phyloP scores from a whole-genome alignment of 495 filamentous ascomycete genomes.

The Podospora conica region DNA sequence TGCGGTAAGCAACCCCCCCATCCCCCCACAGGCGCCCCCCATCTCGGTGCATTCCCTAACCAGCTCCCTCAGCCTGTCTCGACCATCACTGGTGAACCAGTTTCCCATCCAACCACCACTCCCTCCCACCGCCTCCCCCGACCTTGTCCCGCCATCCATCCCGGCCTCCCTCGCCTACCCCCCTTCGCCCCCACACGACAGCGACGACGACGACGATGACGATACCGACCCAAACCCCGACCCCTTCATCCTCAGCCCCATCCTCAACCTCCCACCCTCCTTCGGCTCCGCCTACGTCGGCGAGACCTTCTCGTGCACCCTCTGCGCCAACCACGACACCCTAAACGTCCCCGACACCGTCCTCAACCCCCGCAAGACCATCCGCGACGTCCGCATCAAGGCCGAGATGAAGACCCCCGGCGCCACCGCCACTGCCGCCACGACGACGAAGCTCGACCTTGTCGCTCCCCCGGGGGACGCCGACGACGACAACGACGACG shows the following conservation, averaged over 20 bases:
- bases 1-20: conserved; percentile 42
- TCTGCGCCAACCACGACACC: conserved; percentile 86
- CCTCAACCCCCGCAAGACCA: conserved; percentile 38
- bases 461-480: not conserved
- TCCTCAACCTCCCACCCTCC: conserved; percentile 81
- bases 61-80: conserved; percentile 38
- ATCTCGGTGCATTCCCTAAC: conserved; percentile 1
- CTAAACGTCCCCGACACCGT: conserved; percentile 24
- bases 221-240: conserved; percentile 32
- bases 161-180: conserved; percentile 43
- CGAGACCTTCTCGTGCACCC: conserved; percentile 87
- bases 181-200: not conserved
- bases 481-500: conserved; percentile 24
- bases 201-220: not conserved
- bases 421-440: conserved; percentile 11
- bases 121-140: conserved; percentile 6
- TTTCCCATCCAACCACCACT: conserved; percentile 36
- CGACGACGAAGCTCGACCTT: conserved; percentile 10
- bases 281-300: conserved; percentile 95
- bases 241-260: conserved; percentile 46
- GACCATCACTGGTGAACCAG: conserved; percentile 49
- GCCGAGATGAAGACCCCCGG: conserved; percentile 91
- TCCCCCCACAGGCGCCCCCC: not conserved
- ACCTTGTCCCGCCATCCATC: conserved; percentile 20
- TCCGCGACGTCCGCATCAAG: conserved; percentile 71